A percentile compares a stretch with the other conserved stretches of the same genome.
Evolutionary conservation across 352 stramenopile genomes (phyloP).

Genomic region (Aphanomyces stellatus): DNA sequence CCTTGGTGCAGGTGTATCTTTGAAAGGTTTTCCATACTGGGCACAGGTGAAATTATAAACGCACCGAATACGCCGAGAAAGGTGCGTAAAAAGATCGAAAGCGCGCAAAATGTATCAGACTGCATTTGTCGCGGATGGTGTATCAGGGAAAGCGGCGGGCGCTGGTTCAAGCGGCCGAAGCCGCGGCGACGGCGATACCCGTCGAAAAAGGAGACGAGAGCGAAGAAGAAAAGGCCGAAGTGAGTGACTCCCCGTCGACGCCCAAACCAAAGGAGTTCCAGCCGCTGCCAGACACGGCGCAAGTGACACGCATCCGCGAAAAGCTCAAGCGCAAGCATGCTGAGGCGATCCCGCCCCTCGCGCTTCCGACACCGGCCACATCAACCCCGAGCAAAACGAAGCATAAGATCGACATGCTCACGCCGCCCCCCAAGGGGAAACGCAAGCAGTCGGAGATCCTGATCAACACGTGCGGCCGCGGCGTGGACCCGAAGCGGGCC

Average conservation of each 20-base stretch:
- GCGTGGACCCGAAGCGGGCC: background rate
- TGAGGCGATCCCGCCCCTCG: background rate
- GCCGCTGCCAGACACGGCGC: background rate
- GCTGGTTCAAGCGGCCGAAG: slow-evolving; percentile 1
- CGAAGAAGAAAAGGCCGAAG: background rate
- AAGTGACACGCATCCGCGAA: slow-evolving; percentile 4
- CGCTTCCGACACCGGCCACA: background rate
- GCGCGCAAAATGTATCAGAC: too few relatives aligned
- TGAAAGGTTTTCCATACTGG: too few relatives aligned
- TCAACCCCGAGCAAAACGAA: background rate
- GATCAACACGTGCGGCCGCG: slow-evolving; percentile 10
- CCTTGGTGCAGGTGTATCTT: background rate
- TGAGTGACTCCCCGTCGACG: background rate
- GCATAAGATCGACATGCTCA: background rate
- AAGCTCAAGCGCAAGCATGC: slow-evolving; percentile 2
- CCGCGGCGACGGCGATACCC: background rate
- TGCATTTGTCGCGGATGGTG: background rate
- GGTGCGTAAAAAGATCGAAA: background rate
- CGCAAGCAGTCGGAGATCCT: background rate
- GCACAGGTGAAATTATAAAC: too few relatives aligned
- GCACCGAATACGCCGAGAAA: too few relatives aligned
- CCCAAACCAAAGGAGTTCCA: background rate
- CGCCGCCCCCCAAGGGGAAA: background rate
- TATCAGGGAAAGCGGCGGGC: background rate
- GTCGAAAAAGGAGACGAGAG: background rate